Conservation (phyloP, 1,284 basidiomycete genomes). For the Austroboletus niveus region DNA sequence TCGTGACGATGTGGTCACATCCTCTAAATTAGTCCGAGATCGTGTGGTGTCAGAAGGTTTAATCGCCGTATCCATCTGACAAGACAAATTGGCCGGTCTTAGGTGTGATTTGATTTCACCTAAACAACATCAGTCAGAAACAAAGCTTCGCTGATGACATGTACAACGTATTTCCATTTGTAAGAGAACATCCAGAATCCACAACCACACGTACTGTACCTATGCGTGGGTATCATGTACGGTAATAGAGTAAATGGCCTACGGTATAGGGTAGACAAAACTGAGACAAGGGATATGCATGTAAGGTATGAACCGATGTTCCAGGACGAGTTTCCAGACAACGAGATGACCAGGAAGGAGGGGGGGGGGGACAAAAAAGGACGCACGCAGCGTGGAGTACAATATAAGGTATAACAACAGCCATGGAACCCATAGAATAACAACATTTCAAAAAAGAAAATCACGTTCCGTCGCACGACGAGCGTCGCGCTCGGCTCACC, state of each 20-base stretch:
- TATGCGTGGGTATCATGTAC: slow-evolving; percentile 15
- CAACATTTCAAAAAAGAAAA: background rate
- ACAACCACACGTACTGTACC: slow-evolving; percentile 3
- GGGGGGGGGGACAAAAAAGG: background rate
- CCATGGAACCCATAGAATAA: slow-evolving; percentile 9
- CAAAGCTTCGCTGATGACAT: no score
- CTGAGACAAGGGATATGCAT: no score
- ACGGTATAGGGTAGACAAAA: slow-evolving; percentile 7
- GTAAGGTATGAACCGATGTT: no score
- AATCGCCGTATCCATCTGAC: no score
- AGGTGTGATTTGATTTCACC: no score
- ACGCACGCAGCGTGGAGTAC: slow-evolving; percentile 13
- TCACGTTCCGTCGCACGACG: no score
- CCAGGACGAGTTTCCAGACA: background rate
- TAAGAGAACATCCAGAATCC: background rate
- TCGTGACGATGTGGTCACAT: no score
- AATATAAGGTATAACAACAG: slow-evolving; percentile 12
- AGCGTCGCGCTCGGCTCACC: slow-evolving; percentile 10
- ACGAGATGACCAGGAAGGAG: background rate
- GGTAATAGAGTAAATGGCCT: slow-evolving; percentile 15
- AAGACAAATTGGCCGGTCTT: no score
- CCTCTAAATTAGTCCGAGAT: no score
- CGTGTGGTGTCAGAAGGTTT: no score
- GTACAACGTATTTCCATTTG: no score
- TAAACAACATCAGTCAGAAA: no score